phyloP scores from a whole-genome alignment of 2,329 filamentous ascomycete genomes.

The Alternaria sp. region DNA sequence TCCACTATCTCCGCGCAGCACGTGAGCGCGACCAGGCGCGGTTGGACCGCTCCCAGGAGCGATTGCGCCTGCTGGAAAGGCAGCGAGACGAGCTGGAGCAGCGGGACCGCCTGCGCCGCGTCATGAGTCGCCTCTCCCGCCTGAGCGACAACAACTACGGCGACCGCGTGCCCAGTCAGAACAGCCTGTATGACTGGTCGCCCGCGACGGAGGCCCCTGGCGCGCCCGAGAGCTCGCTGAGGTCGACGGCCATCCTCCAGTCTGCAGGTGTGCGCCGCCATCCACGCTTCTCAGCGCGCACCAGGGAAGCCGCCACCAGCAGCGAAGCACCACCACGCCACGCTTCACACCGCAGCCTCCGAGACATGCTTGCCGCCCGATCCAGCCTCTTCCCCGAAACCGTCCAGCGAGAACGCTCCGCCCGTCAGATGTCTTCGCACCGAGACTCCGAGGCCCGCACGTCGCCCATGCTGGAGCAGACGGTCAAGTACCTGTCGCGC shows the following conservation, averaged over 20 bases:
- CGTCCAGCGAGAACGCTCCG: slow-evolving; percentile 6
- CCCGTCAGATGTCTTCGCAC: slow-evolving; percentile 6
- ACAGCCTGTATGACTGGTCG: slow-evolving; percentile 67
- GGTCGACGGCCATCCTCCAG: slow-evolving; percentile 52
- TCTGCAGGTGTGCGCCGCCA: slow-evolving; percentile 45
- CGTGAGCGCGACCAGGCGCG: slow-evolving; percentile 40
- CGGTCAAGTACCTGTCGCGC: slow-evolving; percentile 67
- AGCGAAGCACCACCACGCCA: slow-evolving; percentile 43
- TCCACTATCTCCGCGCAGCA: slow-evolving; percentile 50
- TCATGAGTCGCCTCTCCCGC: slow-evolving; percentile 55
- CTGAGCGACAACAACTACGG: slow-evolving; percentile 57
- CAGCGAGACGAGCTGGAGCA: slow-evolving; percentile 49
- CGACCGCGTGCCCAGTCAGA: slow-evolving; percentile 59
- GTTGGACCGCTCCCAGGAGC: slow-evolving; percentile 25
- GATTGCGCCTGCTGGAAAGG: slow-evolving; percentile 40
- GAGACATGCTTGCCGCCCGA: slow-evolving; percentile 35
- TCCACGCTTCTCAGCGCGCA: slow-evolving; percentile 48
- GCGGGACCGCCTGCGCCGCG: slow-evolving; percentile 51
- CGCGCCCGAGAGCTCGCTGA: slow-evolving; percentile 41
- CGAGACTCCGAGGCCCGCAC: slow-evolving; percentile 25
- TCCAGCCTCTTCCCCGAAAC: slow-evolving; percentile 20
- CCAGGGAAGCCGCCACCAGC: slow-evolving; percentile 42
- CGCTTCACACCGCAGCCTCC: slow-evolving; percentile 25
- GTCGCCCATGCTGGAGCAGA: slow-evolving; percentile 59
- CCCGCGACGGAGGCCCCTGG: slow-evolving; percentile 51